phyloP scores from a whole-genome alignment of 176 grass and related monocot species.

The Guadua angustifolia region DNA sequence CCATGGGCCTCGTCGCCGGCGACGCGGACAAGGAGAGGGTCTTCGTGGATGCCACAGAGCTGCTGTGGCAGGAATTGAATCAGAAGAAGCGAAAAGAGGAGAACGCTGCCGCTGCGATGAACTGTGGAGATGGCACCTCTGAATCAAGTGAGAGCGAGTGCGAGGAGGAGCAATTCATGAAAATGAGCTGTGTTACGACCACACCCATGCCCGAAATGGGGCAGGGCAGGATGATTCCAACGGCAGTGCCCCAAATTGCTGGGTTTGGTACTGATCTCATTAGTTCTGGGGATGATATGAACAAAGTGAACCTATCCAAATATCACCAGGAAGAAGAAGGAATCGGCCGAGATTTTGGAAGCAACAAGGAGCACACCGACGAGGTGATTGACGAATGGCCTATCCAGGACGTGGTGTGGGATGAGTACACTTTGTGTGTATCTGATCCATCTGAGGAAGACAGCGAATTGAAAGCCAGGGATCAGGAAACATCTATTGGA shows the following conservation, averaged over 20 bases:
- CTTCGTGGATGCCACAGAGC: conserved; percentile 65
- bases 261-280: no score
- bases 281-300: no score
- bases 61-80: conserved; percentile 61
- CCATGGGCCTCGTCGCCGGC: conserved; percentile 40
- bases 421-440: no score
- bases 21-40: conserved; percentile 49
- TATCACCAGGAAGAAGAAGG: no score
- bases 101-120: background rate
- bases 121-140: conserved; percentile 36
- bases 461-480: no score
- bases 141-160: conserved; percentile 67
- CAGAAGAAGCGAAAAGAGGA: conserved; percentile 53
- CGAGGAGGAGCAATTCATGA: conserved; percentile 10
- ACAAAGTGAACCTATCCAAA: no score
- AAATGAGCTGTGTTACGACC: conserved; percentile 2
- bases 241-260: background rate
- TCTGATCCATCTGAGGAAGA: no score
- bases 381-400: no score
- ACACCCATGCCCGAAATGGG: background rate
- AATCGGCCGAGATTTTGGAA: no score
- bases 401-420: no score
- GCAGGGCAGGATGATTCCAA: background rate
- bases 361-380: no score
- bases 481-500: no score